Base-by-base conservation (phyloP, 306 rosid genomes). In the Datisca glomerata region DNA sequence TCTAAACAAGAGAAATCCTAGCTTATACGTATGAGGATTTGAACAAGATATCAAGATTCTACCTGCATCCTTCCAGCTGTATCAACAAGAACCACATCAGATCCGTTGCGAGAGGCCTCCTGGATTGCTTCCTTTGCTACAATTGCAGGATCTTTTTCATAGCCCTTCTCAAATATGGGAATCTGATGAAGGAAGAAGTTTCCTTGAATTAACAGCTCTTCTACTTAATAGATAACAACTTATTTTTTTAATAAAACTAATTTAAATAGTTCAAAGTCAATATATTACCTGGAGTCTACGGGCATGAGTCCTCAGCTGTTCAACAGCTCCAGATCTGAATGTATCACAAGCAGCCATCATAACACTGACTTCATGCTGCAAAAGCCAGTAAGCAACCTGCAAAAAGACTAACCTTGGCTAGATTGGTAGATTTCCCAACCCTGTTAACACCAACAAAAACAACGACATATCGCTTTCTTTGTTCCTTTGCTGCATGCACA, bases 41-140 rank as follows among this genome's bases (percentile, higher is more conserved):
- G n/a, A n/a, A n/a, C n/a, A n/a, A n/a, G n/a, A n/a, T n/a, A n/a
- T n/a, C n/a, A n/a, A n/a, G n/a, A n/a, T n/a, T 25, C 8, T 4
- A 89, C 95, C 93, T 89, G 98, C 93, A 89, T 89, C 56, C 98
- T 72, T 36, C 93, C 98, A 75, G 98, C 98, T 8, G 98, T 89
- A 49, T 84, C 98, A 51, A 84, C 98, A 41, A 89, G 92, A 59
- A 89, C 95, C 32, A 89, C 97, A 35, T 89, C 95, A 10, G 98
- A 84, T 42, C 98, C 98, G 64, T 78, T 80, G 45, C 61, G 74
- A 19, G 81, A 63, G 47, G 98, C 95, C 68, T 80, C 93, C 66
- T 74, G 97, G 61, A 89, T 89, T 38, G 98, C 98, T 75, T 89
- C 98, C 69, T 89, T 89, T 53, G 97, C 95, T 25, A 89, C 95